phyloP scores from a whole-genome alignment of 768 basidiomycete genomes.

The Pulveroboletus sp. region DNA sequence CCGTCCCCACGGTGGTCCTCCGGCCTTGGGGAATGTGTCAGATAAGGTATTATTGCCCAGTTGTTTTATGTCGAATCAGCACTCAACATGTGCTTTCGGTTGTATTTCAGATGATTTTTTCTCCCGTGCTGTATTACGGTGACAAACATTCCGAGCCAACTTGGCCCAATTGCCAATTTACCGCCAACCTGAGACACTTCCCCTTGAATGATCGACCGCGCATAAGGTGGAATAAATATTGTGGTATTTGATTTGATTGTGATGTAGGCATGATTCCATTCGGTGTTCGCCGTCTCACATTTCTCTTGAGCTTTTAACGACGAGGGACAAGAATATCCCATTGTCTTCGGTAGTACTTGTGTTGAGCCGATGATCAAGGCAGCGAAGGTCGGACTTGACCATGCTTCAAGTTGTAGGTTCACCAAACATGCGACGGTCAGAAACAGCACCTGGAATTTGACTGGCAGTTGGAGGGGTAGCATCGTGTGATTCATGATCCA shows the following conservation, averaged over 20 bases:
- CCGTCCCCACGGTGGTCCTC: slow-evolving; percentile 16
- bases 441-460: too few relatives aligned
- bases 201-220: not conserved
- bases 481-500: too few relatives aligned
- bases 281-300: not conserved
- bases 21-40: slow-evolving; percentile 8
- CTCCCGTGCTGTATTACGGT: slow-evolving; percentile 6
- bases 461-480: too few relatives aligned
- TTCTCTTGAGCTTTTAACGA: not conserved
- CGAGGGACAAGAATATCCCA: too few relatives aligned
- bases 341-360: not conserved
- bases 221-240: slow-evolving; percentile 2
- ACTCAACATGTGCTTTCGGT: slow-evolving; percentile 16
- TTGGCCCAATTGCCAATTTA: slow-evolving; percentile 12
- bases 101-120: slow-evolving; percentile 4
- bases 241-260: not conserved
- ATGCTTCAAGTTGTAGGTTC: too few relatives aligned
- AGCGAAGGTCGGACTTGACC: too few relatives aligned
- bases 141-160: slow-evolving; percentile 1
- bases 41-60: slow-evolving; percentile 20
- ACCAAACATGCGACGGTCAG: too few relatives aligned
- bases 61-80: slow-evolving; percentile 15
- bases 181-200: slow-evolving; percentile 1
- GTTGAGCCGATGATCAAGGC: too few relatives aligned
- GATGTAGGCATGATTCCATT: not conserved